Conservation (phyloP, 2,329 filamentous ascomycete genomes). For the Talaromyces piceae region DNA sequence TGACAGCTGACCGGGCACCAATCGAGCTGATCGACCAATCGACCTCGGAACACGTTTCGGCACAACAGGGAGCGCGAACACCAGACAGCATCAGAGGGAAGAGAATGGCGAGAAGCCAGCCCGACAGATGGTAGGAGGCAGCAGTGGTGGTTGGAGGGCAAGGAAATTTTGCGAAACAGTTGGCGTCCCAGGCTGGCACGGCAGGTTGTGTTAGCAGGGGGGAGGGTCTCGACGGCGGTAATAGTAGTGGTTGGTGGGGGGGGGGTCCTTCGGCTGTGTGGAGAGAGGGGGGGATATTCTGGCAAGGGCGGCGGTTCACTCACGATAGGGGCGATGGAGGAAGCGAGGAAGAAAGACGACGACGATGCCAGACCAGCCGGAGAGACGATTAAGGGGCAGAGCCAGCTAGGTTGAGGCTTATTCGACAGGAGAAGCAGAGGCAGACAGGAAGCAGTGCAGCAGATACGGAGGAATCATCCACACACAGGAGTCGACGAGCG, state of each 20-base stretch:
- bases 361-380: not conserved
- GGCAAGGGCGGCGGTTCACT: not conserved
- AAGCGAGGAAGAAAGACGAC: not conserved
- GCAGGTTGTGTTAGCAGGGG: not conserved
- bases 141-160: not conserved
- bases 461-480: not conserved
- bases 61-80: not conserved
- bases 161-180: not conserved
- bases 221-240: not conserved
- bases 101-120: not conserved
- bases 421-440: no score
- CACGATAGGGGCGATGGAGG: not conserved
- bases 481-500: not conserved
- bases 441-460: not conserved
- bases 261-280: not conserved
- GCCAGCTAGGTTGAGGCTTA: not conserved
- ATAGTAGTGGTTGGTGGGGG: no score
- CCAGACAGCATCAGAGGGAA: not conserved
- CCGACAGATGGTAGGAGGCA: not conserved
- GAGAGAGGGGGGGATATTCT: not conserved
- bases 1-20: not conserved
- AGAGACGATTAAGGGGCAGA: not conserved
- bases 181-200: not conserved
- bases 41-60: not conserved
- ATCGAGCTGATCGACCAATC: no score